Evolutionary conservation across 2,329 filamentous ascomycete species (phyloP), one percentile per base, ranked within the genome.

Genomic region (Pseudophaeomoniella oleicola): DNA sequence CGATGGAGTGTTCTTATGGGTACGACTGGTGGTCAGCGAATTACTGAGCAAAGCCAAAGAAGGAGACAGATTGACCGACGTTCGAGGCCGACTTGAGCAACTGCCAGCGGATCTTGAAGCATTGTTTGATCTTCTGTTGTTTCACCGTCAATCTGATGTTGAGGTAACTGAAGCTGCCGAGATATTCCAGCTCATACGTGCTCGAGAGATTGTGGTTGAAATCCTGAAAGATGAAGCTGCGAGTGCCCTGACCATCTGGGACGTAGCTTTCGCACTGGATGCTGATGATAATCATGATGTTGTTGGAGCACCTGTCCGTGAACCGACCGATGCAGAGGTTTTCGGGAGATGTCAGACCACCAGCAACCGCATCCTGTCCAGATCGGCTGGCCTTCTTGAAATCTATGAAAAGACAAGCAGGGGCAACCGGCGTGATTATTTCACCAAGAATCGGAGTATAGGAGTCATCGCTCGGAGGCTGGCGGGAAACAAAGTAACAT

Each of bases 1-100:
- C 1, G 48, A 52, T 0, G 54, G 54, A 0, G 49, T 65, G 0
- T 66, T 67, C 19, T 45, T 66, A 30, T 67, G 63, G 63, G 51
- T 59, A 3, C 52, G 57, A 0, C 36, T 66, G 0, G 62, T 64
- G 0, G 44, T 61, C 1, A 39, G 51, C 0, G 59, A 64, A 1
- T 39, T 66, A 1, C 62, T 63, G 22, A 44, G 46, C 0, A 57
- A 60, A 13, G 45, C 50, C 12, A 35, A 48, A 0, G 32, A 45
- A 1, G 60, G 13, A 6, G 13, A 58, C 0, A 38, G 47, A 0
- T 39, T 53, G 10, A 27, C 43, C 12, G 34, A 39, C 2, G 10
- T 63, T 0, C 44, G 17, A 2, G 44, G 46, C 11, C 46, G 43
- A 3, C 52, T 68, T 0, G 15, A 38, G 0, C 43, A 56, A 2